Evolutionary conservation across 1,284 basidiomycete species (phyloP).

Genomic region (Irpex sp.): DNA sequence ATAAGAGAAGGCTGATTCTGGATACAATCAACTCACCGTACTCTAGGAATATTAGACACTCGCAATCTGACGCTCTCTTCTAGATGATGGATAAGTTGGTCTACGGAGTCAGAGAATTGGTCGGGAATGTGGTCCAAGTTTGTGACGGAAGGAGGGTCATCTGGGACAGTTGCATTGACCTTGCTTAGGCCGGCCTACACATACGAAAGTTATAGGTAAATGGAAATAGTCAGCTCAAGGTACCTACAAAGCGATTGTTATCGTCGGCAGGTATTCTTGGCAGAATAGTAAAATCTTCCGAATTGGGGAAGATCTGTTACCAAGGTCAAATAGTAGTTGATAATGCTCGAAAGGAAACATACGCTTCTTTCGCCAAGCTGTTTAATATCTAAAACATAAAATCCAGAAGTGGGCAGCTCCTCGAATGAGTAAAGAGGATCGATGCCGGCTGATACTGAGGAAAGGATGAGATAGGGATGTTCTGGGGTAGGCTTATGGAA

Average conservation of each 20-base stretch:
- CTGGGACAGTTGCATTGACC: conserved; percentile 46
- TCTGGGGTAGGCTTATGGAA: conserved; percentile 50
- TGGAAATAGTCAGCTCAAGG: not conserved
- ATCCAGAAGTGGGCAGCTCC: conserved; percentile 58
- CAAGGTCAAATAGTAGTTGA: not conserved
- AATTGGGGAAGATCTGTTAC: not conserved
- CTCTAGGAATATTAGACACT: conserved; percentile 53
- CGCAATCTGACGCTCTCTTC: conserved; percentile 58
- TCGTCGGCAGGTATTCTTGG: not conserved
- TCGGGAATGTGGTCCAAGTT: conserved; percentile 36
- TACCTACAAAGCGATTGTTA: not conserved
- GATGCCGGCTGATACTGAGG: conserved; percentile 61
- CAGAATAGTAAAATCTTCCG: not conserved
- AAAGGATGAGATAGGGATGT: conserved; percentile 54
- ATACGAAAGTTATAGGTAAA: not conserved
- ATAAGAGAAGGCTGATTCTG: not conserved
- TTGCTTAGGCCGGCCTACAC: conserved; percentile 40
- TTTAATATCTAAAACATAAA: conserved; percentile 52
- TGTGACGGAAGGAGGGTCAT: conserved; percentile 30
- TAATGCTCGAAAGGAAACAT: not conserved
- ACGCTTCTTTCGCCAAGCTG: conserved; percentile 16
- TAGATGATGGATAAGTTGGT: conserved; percentile 50
- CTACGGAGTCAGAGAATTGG: conserved; percentile 41
- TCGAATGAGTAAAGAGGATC: conserved; percentile 44
- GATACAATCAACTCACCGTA: conserved; percentile 28